Conservation (phyloP, 192 early-diverging fungal species). For the Umbelopsis isabellina region DNA sequence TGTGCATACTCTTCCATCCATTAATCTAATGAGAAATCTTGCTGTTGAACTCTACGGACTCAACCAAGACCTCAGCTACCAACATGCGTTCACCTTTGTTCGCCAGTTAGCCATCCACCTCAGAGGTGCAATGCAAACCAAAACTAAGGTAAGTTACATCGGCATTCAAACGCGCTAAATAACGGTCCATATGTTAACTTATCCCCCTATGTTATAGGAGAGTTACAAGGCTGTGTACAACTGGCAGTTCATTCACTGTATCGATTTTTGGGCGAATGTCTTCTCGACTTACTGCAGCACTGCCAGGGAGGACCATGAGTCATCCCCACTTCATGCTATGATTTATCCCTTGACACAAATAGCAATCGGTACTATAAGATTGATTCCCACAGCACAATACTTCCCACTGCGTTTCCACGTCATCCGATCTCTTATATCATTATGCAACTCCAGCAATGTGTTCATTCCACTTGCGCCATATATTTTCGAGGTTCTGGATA, state of each 20-base stretch:
- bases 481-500: slow-evolving; percentile 83
- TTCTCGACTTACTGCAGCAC: slow-evolving; percentile 68
- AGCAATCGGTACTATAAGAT: slow-evolving; percentile 69
- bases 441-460: slow-evolving; percentile 70
- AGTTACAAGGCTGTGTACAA: slow-evolving; percentile 91
- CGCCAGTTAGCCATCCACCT: slow-evolving; percentile 93
- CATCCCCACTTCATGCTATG: slow-evolving; percentile 64
- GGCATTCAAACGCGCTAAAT: no score
- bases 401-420: slow-evolving; percentile 93
- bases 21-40: slow-evolving; percentile 93
- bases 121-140: slow-evolving; percentile 83
- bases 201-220: no score
- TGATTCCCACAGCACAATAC: slow-evolving; percentile 89
- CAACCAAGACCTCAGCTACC: slow-evolving; percentile 81
- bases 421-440: slow-evolving; percentile 69
- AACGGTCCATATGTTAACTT: no score
- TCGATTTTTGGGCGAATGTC: slow-evolving; percentile 90
- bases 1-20: slow-evolving; percentile 76
- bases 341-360: slow-evolving; percentile 92
- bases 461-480: slow-evolving; percentile 87
- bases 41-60: slow-evolving; percentile 87
- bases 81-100: slow-evolving; percentile 91
- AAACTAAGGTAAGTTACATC: slow-evolving; percentile 57
- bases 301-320: slow-evolving; percentile 36
- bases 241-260: slow-evolving; percentile 96